A percentile compares a stretch with the other conserved stretches of the same genome.
Evolutionary conservation across 2,329 filamentous ascomycete genomes (phyloP).

Genomic region (Nectriaceae sp.): DNA sequence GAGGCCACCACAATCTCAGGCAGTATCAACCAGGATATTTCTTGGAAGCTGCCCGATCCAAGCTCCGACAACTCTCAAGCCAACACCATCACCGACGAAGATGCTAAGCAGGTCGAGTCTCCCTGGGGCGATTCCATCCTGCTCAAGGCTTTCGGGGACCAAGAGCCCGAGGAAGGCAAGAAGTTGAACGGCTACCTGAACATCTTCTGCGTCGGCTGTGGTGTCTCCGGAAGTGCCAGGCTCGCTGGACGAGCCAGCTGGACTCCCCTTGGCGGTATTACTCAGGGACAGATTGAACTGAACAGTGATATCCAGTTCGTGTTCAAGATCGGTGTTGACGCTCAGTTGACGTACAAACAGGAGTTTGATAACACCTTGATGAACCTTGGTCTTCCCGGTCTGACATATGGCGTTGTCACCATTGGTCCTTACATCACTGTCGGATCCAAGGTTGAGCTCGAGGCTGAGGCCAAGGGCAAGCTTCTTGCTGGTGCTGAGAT

Average conservation of each 20-base stretch:
- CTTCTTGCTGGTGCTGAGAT: constrained; percentile 34
- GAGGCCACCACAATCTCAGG: constrained; percentile 10
- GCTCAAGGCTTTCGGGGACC: constrained; percentile 23
- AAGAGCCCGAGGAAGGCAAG: not conserved
- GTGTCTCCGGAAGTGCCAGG: constrained; percentile 27
- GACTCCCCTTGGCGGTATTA: constrained; percentile 25
- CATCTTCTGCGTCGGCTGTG: constrained; percentile 34
- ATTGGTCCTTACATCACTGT: constrained; percentile 28
- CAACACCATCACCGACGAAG: constrained; percentile 17
- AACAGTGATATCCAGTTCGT: constrained; percentile 24
- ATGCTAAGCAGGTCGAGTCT: constrained; percentile 23
- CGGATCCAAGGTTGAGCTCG: constrained; percentile 21
- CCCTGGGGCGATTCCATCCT: constrained; percentile 33
- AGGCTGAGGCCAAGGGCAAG: constrained; percentile 24
- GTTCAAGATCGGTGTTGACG: constrained; percentile 34
- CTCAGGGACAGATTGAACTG: constrained; percentile 26
- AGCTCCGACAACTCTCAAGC: constrained; percentile 3
- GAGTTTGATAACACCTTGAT: constrained; percentile 23
- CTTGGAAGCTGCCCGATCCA: constrained; percentile 22
- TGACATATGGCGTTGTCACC: constrained; percentile 28
- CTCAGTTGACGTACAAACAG: constrained; percentile 21
- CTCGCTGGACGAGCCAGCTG: constrained; percentile 29
- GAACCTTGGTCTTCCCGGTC: constrained; percentile 23
- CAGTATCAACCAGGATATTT: constrained; percentile 14
- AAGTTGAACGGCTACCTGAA: constrained; percentile 22